phyloP scores from a whole-genome alignment of 2,329 filamentous ascomycete species.

The Scedosporium minutisporum region DNA sequence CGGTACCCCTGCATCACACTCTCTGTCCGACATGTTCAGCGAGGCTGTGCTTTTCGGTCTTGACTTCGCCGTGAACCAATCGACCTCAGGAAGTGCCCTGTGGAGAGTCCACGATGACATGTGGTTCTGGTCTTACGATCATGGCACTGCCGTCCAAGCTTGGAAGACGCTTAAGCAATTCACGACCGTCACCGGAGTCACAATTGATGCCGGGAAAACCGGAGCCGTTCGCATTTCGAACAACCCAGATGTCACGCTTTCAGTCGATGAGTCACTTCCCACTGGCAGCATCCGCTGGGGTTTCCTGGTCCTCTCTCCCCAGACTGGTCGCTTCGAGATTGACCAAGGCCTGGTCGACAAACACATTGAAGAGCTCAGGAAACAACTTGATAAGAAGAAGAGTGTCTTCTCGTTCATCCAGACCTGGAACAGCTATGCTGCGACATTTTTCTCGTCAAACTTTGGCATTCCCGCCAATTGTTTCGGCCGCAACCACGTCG shows the following conservation, averaged over 20 bases:
- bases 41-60: slow-evolving; percentile 55
- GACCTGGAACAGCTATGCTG: slow-evolving; percentile 43
- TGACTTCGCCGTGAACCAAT: slow-evolving; percentile 53
- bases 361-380: slow-evolving; percentile 49
- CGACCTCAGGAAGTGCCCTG: slow-evolving; percentile 41
- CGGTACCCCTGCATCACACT: slow-evolving; percentile 51
- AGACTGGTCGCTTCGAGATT: slow-evolving; percentile 46
- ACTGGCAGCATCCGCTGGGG: slow-evolving; percentile 42
- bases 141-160: slow-evolving; percentile 40
- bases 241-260: slow-evolving; percentile 9
- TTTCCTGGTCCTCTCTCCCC: slow-evolving; percentile 44
- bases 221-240: slow-evolving; percentile 34
- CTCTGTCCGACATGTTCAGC: slow-evolving; percentile 48
- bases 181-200: slow-evolving; percentile 41
- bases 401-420: slow-evolving; percentile 37
- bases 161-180: slow-evolving; percentile 52
- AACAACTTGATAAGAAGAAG: slow-evolving; percentile 46
- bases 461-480: slow-evolving; percentile 43
- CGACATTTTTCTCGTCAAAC: slow-evolving; percentile 41
- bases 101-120: slow-evolving; percentile 57
- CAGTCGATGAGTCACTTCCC: slow-evolving; percentile 28
- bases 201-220: slow-evolving; percentile 42
- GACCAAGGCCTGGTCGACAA: slow-evolving; percentile 47
- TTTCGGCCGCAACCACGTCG: slow-evolving; percentile 40
- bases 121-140: slow-evolving; percentile 54